Conservation (phyloP, 306 rosid genomes). For the Aeschynomene evenia region DNA sequence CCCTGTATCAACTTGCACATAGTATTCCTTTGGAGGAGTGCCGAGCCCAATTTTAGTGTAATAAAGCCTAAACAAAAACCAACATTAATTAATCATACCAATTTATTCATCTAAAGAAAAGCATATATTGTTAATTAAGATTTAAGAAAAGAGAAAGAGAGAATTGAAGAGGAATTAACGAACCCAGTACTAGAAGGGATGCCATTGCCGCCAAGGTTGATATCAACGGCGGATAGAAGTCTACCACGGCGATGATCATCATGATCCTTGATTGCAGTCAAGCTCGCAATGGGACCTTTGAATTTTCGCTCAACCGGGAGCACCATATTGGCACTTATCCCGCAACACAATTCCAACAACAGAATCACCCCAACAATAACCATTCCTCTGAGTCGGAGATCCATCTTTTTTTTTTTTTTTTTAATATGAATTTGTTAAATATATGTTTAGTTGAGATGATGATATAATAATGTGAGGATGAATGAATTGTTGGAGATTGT, state of each 20-base stretch:
- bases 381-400: slow-evolving; percentile 40
- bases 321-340: slow-evolving; percentile 51
- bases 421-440: too few species aligned
- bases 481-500: too few species aligned
- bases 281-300: slow-evolving; percentile 42
- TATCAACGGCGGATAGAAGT: slow-evolving; percentile 62
- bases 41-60: slow-evolving; percentile 77
- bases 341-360: slow-evolving; percentile 12
- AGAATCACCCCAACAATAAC: slow-evolving; percentile 24
- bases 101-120: too few species aligned
- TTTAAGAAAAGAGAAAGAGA: neutral
- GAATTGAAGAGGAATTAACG: neutral
- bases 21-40: slow-evolving; percentile 67
- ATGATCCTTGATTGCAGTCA: slow-evolving; percentile 60
- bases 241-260: slow-evolving; percentile 71
- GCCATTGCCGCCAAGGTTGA: slow-evolving; percentile 80
- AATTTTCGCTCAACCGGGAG: slow-evolving; percentile 66
- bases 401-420: slow-evolving; percentile 36
- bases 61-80: slow-evolving; percentile 64
- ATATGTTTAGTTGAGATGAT: too few species aligned
- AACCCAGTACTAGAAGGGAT: slow-evolving; percentile 72
- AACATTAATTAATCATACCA: too few species aligned
- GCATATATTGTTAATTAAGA: too few species aligned
- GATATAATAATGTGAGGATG: too few species aligned
- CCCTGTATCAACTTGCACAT: slow-evolving; percentile 96